Evolutionary conservation across 148 eudicot species (phyloP), one percentile per base, ranked within the genome.

Genomic region (Cornus suecica): DNA sequence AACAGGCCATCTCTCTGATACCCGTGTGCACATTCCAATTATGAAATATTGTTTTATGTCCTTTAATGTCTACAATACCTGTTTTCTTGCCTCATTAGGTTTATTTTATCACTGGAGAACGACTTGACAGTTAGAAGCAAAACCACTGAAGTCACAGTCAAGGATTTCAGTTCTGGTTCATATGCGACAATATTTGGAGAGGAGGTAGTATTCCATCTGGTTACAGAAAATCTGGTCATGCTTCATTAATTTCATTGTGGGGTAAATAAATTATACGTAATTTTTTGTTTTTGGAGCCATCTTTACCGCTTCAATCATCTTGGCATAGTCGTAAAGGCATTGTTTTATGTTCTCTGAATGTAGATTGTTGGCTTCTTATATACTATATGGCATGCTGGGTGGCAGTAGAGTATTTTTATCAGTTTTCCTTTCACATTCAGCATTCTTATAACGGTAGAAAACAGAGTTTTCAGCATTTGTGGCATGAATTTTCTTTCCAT

Each of bases 161-260:
- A 77, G 61, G 97, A 95, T 83, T 95, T 95, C 83, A 88, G 97
- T 87, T 92, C 94, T 72, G 97, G 87, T 73, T 92, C 99, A 65
- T 95, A 92, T 81, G 80, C 90, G 45, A 91, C 99, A 20, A 91
- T 95, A 77, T 91, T 95, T 66, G 66, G 83, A 65, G 92, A 87
- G 16, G 99, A 95, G 97, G 99, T 95, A 87, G 76, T 52, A 52
- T 71, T 70, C 8, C 63, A 30, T 60, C 66, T 66, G 27, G 52
- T 58, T 37, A 28, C 24, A 10, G 65, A 37, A 29, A 27, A 66
- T 28, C 7, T 26, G 31, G 2, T 23, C 54, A 26, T 52, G n/a
- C 56, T 48, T 52, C 25, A 22, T 41, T 26, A 41, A 10, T 10
- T 25, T 22, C 3, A 41, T 2, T 5, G 9, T n/a, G 26, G 32